Conservation (phyloP, 1,139 yeast species). For the Yamadazyma sp. region DNA sequence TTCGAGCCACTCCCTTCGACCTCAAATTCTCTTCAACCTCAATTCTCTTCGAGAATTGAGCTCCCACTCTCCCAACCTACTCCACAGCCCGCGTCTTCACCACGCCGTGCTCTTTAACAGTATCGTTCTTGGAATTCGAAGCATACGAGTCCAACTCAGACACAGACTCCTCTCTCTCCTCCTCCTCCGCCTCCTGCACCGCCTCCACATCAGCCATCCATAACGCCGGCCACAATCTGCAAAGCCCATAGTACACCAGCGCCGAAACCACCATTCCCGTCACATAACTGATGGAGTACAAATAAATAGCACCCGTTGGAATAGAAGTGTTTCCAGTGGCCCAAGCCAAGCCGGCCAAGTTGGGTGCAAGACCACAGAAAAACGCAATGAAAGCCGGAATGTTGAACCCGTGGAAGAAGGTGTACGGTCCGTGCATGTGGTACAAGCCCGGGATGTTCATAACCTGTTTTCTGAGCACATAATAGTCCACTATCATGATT, state of each 20-base stretch:
- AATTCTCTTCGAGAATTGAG: no score
- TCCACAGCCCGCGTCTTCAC: no score
- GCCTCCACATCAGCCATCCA: slow-evolving; percentile 14
- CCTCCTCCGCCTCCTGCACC: slow-evolving; percentile 9
- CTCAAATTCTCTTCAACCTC: no score
- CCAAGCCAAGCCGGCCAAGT: slow-evolving; percentile 15
- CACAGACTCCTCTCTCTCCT: not conserved
- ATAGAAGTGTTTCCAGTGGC: slow-evolving; percentile 10
- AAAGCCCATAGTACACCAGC: slow-evolving; percentile 9
- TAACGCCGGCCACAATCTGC: slow-evolving; percentile 10
- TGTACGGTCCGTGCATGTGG: slow-evolving; percentile 10
- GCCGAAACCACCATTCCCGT: slow-evolving; percentile 10
- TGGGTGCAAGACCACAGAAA: slow-evolving; percentile 13
- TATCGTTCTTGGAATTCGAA: no score
- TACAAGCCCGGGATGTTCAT: slow-evolving; percentile 12
- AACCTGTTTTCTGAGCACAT: slow-evolving; percentile 9
- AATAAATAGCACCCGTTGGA: slow-evolving; percentile 13
- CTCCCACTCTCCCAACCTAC: no score
- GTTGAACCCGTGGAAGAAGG: slow-evolving; percentile 13
- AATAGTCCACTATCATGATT: slow-evolving; percentile 13
- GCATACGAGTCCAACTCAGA: not conserved
- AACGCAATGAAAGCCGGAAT: slow-evolving; percentile 15
- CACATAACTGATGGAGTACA: slow-evolving; percentile 11
- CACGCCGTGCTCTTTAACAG: no score
- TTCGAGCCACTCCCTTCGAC: no score